Base-by-base conservation (phyloP, 192 early-diverging fungal genomes). In the Entomortierella beljakovae region DNA sequence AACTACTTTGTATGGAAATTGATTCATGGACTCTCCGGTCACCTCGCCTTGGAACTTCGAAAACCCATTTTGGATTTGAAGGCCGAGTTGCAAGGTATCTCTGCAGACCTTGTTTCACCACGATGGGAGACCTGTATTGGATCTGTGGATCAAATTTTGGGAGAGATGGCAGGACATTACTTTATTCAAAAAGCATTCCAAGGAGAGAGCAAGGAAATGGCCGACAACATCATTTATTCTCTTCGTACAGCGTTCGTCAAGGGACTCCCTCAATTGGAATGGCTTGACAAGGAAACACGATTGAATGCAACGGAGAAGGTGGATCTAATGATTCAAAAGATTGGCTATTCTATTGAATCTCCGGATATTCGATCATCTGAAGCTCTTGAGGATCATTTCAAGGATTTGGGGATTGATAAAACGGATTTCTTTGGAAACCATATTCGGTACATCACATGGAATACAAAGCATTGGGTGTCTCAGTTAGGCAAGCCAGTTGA, bases 381-480 rank as follows among this genome's bases (percentile, higher is more conserved):
- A 11, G 64, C 77, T 2, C 64, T 94, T 20, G 80, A 77, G 13
- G 68, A 80, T 0, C 91, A 90, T 57, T 86, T 88, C 70, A 68
- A 74, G 51, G 81, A 84, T 29, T 33, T 93, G 31, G 70, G 58
- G 1, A 81, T 92, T 20, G 60, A 84, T 8, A 64, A 66, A 16
- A 48, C 56, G 0, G 68, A 74, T 1, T 94, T 87, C 68, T 93
- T 90, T 81, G 86, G 88, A 43, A 92, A 92, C 64, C 83, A 88
- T 40, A 70, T 88, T 3, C 75, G 65, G n/a, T 64, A 80, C 1
- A 70, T 81, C 4, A 54, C 56, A n/a, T 93, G 85, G 87, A 26
- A 51, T 33, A 38, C 63, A 20, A 18, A 58, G 3, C 49, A 72
- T n/a, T n/a, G n/a, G n/a, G 22, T 34, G 22, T 15, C 66, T 83